A percentile compares a stretch with the other conserved stretches of the same genome.
Evolutionary conservation across 495 filamentous ascomycete genomes (phyloP).

Genomic region (Schizothecium vesticola): DNA sequence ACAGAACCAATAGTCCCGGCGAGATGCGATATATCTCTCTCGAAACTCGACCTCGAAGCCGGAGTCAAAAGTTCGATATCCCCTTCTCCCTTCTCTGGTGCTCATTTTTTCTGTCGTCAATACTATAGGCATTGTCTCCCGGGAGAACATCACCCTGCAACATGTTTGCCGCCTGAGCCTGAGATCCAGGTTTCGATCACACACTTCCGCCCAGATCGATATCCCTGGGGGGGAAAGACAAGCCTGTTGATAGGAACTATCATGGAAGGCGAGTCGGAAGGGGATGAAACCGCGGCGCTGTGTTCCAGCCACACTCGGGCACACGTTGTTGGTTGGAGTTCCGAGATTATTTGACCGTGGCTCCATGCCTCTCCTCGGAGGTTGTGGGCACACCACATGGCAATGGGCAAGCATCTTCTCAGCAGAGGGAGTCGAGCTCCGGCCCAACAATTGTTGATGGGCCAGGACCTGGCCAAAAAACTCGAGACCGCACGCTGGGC

Average conservation of each 20-base stretch:
- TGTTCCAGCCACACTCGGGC: neutral
- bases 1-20: no score
- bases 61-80: neutral
- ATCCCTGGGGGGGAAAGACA: neutral
- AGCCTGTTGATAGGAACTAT: neutral
- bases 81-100: neutral
- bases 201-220: neutral
- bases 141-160: neutral
- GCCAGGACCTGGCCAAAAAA: neutral
- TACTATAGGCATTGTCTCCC: no score
- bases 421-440: neutral
- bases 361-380: no score
- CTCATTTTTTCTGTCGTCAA: no score
- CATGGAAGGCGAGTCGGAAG: neutral
- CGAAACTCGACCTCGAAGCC: neutral
- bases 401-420: no score
- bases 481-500: neutral
- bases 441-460: neutral
- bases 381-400: no score
- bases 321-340: neutral
- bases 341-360: neutral
- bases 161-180: neutral
- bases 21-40: neutral
- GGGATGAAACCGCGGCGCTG: neutral
- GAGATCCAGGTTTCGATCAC: neutral